Percentiles rank a stretch among this genome's conserved stretches.
phyloP scores from a whole-genome alignment of 495 filamentous ascomycete genomes.

The Daldinia childiae region DNA sequence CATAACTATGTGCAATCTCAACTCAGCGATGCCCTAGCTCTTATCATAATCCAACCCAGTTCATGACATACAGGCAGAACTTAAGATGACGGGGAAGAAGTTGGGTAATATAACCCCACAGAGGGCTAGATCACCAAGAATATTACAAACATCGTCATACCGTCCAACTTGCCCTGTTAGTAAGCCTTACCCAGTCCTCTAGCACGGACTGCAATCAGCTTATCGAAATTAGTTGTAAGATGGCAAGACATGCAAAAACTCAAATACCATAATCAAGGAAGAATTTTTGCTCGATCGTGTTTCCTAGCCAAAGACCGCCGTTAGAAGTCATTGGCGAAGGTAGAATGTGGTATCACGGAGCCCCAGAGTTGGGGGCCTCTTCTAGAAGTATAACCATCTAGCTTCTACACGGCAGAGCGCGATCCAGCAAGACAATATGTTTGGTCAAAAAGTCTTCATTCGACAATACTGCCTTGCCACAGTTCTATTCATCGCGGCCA shows the following conservation, averaged over 20 bases:
- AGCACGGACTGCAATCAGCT: neutral
- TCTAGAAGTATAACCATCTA: neutral
- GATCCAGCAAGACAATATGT: neutral
- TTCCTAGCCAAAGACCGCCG: neutral
- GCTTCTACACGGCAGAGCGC: neutral
- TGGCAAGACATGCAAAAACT: neutral
- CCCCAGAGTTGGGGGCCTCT: neutral
- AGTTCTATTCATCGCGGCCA: slow-evolving; percentile 9
- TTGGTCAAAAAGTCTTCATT: neutral
- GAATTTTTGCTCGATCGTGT: neutral
- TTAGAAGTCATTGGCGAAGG: neutral
- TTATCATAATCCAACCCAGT: slow-evolving; percentile 19
- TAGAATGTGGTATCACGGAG: neutral
- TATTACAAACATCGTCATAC: slow-evolving; percentile 12
- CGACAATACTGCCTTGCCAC: neutral
- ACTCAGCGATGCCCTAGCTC: slow-evolving; percentile 12
- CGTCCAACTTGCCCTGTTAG: slow-evolving; percentile 9
- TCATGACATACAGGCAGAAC: slow-evolving; percentile 23
- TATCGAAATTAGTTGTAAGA: slow-evolving; percentile 2
- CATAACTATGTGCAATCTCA: slow-evolving; percentile 25
- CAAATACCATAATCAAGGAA: neutral
- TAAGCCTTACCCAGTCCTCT: neutral
- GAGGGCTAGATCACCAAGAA: slow-evolving; percentile 17
- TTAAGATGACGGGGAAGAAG: slow-evolving; percentile 2
- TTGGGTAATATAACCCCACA: slow-evolving; percentile 19